These are phyloP conservation scores for Acmispon strigosus DNA, from an alignment of 306 rosid genomes.

Conservation along the genomic window DNA sequence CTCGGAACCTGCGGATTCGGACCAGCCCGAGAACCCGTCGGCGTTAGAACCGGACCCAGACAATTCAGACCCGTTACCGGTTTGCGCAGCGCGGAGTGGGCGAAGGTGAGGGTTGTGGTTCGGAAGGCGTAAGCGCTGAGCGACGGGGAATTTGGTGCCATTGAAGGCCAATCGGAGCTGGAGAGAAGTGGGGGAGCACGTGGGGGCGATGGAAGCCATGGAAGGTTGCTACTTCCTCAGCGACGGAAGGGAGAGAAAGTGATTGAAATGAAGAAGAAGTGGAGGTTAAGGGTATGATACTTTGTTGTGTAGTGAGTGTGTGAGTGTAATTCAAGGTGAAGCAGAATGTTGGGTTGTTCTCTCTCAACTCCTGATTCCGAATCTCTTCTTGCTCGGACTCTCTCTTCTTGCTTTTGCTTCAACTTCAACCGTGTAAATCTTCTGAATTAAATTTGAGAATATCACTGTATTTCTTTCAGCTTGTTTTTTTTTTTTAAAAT, in stretches of 20 bases:
- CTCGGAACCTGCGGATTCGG: constrained; percentile 37
- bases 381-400: too few relatives aligned
- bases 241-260: not conserved
- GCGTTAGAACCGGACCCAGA: constrained; percentile 28
- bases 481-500: too few relatives aligned
- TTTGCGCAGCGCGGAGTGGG: constrained; percentile 31
- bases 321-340: not conserved
- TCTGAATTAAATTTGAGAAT: too few relatives aligned
- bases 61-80: constrained; percentile 24
- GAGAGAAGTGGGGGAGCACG: constrained; percentile 82
- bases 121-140: constrained; percentile 29
- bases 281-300: not conserved
- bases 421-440: too few relatives aligned
- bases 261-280: not conserved
- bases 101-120: constrained; percentile 40
- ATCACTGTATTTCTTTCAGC: too few relatives aligned
- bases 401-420: too few relatives aligned
- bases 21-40: constrained; percentile 85
- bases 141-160: constrained; percentile 32
- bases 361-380: not conserved
- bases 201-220: constrained; percentile 54
- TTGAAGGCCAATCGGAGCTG: constrained; percentile 78
- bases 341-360: not conserved
- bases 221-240: not conserved
- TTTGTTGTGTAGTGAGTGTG: not conserved